Conservation (phyloP, 2,329 filamentous ascomycete species). For the Talaromyces pinophilus region DNA sequence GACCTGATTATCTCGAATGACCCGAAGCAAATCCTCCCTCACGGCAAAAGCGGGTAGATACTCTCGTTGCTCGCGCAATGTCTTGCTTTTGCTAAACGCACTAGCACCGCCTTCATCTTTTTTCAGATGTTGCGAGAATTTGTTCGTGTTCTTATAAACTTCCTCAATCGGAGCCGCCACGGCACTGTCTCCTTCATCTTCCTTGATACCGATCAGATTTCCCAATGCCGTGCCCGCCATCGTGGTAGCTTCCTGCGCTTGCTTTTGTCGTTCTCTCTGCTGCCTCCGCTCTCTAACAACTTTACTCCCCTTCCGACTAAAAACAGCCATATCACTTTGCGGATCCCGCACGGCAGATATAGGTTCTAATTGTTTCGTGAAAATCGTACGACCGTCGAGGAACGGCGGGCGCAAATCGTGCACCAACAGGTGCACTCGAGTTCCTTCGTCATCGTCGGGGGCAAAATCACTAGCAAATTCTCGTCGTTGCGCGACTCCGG, state of each 20-base stretch:
- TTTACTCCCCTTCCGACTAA: conserved; percentile 89
- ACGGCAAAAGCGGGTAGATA: conserved; percentile 95
- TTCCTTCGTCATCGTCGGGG: conserved; percentile 81
- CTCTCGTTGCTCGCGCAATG: conserved; percentile 84
- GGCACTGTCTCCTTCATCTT: conserved; percentile 84
- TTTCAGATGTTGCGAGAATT: conserved; percentile 89
- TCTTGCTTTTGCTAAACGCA: conserved; percentile 90
- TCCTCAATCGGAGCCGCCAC: conserved; percentile 73
- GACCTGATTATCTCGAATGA: conserved; percentile 96
- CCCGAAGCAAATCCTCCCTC: conserved; percentile 83
- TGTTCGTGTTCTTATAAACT: conserved; percentile 66
- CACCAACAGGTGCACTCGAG: conserved; percentile 83
- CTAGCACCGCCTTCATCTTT: conserved; percentile 79
- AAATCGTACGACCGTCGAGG: conserved; percentile 89
- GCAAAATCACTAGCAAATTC: conserved; percentile 81
- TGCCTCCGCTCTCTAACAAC: conserved; percentile 90
- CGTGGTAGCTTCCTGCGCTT: conserved; percentile 92
- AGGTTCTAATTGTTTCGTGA: conserved; percentile 95
- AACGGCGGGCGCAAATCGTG: conserved; percentile 95
- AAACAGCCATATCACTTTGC: conserved; percentile 98
- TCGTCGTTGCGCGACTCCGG: conserved; percentile 86
- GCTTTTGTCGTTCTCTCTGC: conserved; percentile 88
- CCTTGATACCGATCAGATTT: conserved; percentile 93
- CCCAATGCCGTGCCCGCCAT: conserved; percentile 88
- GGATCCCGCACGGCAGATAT: conserved; percentile 89